These are phyloP conservation scores for Fusarium liriodendri DNA, from an alignment of 2,329 filamentous ascomycete genomes.

Conservation along the genomic window DNA sequence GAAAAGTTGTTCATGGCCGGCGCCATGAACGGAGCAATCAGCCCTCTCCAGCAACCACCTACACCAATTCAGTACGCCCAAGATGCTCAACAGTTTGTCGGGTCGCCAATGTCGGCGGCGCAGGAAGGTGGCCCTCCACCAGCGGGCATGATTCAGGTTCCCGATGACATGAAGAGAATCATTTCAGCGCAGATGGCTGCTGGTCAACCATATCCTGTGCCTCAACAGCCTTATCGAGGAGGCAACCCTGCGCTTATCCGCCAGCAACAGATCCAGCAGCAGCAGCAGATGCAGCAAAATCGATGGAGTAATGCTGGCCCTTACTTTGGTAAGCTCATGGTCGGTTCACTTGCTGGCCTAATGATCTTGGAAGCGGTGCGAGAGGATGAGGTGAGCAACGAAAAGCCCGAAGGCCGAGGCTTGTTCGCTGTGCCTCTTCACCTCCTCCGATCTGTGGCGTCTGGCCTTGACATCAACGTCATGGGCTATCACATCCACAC, in stretches of 20 bases:
- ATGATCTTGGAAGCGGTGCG: constrained; percentile 89
- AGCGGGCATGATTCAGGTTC: constrained; percentile 73
- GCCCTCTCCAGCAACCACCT: constrained; percentile 64
- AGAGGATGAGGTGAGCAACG: constrained; percentile 72
- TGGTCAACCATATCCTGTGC: constrained; percentile 64
- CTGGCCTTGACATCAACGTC: constrained; percentile 62
- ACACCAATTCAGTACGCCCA: constrained; percentile 63
- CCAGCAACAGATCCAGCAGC: constrained; percentile 68
- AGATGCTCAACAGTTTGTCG: constrained; percentile 58
- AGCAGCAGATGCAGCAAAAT: constrained; percentile 60
- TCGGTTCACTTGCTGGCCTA: constrained; percentile 89
- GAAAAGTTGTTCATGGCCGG: constrained; percentile 84
- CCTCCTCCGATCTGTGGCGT: constrained; percentile 62
- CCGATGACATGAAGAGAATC: constrained; percentile 73
- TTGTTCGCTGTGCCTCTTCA: constrained; percentile 73
- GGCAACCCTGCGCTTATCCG: constrained; percentile 59
- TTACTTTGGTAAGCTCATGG: constrained; percentile 84
- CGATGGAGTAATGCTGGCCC: constrained; percentile 66
- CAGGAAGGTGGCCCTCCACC: constrained; percentile 54
- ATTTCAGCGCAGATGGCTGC: constrained; percentile 67
- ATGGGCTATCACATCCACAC: constrained; percentile 66
- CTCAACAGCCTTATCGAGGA: constrained; percentile 59
- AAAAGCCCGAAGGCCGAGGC: constrained; percentile 73
- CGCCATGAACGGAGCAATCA: constrained; percentile 73
- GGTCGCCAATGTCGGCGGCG: constrained; percentile 57